Base-by-base conservation (phyloP, 148 eudicot genomes). In the Persicaria maculosa region DNA sequence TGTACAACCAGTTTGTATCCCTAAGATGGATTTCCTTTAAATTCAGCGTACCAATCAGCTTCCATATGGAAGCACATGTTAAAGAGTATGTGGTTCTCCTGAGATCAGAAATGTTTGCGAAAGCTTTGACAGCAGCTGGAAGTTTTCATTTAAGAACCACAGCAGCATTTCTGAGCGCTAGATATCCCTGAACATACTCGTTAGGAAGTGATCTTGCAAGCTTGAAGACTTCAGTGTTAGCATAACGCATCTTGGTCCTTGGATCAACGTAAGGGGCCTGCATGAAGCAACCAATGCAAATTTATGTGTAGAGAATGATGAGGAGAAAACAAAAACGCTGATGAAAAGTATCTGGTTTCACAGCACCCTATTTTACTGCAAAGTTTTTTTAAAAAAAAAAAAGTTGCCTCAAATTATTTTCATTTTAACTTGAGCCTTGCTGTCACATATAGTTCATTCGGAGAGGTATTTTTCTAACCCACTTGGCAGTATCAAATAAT, bases 211-310 rank as follows among this genome's bases (percentile, higher is more conserved):
- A 85, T 40, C 99, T 89, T 79, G 90, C 77, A 15, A 75, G 77
- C 85, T 90, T 95, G 80, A 95, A 95, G 36, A 90, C 94, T 72
- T 88, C 97, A 47, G 94, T 72, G 78, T 86, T 92, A 45, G 99
- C 97, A 78, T 90, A 95, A 7, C 97, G 93, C 72, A 95, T 88
- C 74, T 84, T 89, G 59, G 99, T 95, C 84, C 99, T 88, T 57
- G 97, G 97, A 86, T 92, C 99, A 71, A 55, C n/a, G 71, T 95
- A 95, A 52, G 89, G 99, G 73, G 99, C 97, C 99, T 92, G 81
- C 82, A 79, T 5, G 17, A 20, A 31, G 45, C 6, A 15, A 12
- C 2, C 17, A 40, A 40, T 40, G 70, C 47, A 65, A 15, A 36
- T 36, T 65, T 14, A 65, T 40, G 4, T 8, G 46, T 65, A 40